Conservation (phyloP, 2,329 filamentous ascomycete genomes). For the Dissoconium aciculare region DNA sequence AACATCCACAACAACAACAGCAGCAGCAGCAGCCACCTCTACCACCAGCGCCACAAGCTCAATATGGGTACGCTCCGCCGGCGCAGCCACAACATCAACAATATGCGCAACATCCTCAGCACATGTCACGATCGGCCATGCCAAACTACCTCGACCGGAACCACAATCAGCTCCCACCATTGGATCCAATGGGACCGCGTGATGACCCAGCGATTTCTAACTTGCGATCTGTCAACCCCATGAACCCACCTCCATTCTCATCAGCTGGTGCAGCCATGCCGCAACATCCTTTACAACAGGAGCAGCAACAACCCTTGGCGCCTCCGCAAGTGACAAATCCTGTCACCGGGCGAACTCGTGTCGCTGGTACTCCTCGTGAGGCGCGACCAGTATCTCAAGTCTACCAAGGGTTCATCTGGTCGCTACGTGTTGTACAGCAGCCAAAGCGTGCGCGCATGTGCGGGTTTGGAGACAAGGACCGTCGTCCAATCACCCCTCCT, state of each 20-base stretch:
- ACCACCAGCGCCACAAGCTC: too few relatives aligned
- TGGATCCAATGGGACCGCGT: not conserved
- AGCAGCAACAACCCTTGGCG: constrained; percentile 7
- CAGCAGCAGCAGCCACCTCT: too few relatives aligned
- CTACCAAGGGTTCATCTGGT: constrained; percentile 15
- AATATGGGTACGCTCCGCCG: too few relatives aligned
- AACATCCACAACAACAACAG: not conserved
- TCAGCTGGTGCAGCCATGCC: not conserved
- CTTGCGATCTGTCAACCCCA: too few relatives aligned
- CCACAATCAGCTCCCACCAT: not conserved
- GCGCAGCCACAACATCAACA: constrained; percentile 1
- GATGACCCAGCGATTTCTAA: too few relatives aligned
- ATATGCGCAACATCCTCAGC: too few relatives aligned
- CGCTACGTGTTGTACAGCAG: constrained; percentile 61
- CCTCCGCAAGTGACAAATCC: constrained; percentile 8
- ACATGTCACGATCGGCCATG: too few relatives aligned
- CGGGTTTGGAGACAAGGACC: constrained; percentile 97
- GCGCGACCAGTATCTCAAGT: constrained; percentile 3
- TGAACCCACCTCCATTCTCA: not conserved
- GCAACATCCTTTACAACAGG: constrained; percentile 4
- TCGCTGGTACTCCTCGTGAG: constrained; percentile 5
- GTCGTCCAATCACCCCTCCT: constrained; percentile 86
- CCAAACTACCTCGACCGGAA: not conserved
- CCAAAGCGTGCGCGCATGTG: constrained; percentile 92
- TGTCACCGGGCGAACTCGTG: constrained; percentile 8